A percentile compares a stretch with the other conserved stretches of the same genome.
These are phyloP conservation scores for Drechslerella coelobrocha DNA, from an alignment of 2,329 filamentous ascomycete species.

Conservation along the genomic window DNA sequence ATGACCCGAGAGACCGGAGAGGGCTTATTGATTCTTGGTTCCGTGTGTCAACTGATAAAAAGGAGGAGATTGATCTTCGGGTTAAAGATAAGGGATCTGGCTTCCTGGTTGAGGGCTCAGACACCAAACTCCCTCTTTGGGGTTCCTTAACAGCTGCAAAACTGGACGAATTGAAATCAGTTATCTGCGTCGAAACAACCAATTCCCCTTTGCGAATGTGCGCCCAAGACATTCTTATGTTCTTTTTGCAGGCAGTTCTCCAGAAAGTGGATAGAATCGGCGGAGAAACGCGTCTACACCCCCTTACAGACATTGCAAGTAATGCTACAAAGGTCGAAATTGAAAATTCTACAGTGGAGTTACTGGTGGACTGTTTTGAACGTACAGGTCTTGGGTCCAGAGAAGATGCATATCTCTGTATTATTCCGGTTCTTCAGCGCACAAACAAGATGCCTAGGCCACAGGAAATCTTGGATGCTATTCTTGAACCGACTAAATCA, in stretches of 20 bases:
- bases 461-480: neutral
- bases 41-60: too few species aligned
- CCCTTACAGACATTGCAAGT: neutral
- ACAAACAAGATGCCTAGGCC: neutral
- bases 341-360: conserved; percentile 3
- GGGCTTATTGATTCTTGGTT: too few species aligned
- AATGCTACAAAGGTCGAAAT: neutral
- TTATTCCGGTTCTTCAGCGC: neutral
- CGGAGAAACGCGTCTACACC: too few species aligned
- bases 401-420: conserved; percentile 12
- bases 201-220: conserved; percentile 6
- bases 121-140: neutral
- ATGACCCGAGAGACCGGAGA: too few species aligned
- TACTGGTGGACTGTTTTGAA: neutral
- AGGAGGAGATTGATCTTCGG: too few species aligned
- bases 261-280: neutral
- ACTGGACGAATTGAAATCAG: neutral
- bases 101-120: too few species aligned
- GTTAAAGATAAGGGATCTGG: too few species aligned
- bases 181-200: neutral
- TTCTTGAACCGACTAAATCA: neutral
- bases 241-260: neutral
- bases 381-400: conserved; percentile 1
- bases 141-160: neutral
- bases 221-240: conserved; percentile 5